phyloP scores from a whole-genome alignment of 306 rosid species.

The Begonia fuchsioides region DNA sequence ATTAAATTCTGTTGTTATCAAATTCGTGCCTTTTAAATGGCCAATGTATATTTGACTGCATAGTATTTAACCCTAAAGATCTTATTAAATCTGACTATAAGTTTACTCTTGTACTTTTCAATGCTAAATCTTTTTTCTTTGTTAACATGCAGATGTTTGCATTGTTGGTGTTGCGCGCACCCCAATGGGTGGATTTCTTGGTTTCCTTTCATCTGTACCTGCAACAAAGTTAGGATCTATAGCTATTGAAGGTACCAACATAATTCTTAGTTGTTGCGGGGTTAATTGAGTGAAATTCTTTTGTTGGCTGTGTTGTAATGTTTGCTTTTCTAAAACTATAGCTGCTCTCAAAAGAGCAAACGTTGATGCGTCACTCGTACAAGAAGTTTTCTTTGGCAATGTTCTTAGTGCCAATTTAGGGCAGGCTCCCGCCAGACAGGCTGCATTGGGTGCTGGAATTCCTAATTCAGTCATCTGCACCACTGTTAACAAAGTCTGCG shows the following conservation, averaged over 20 bases:
- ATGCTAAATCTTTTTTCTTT: conserved; percentile 5
- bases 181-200: conserved; percentile 94
- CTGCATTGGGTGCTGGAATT: conserved; percentile 94
- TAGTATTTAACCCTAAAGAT: too few species aligned
- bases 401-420: conserved; percentile 98
- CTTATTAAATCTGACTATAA: too few species aligned
- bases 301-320: neutral
- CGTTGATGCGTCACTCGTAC: conserved; percentile 72
- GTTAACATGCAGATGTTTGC: conserved; percentile 64
- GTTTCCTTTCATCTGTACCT: conserved; percentile 62
- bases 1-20: too few species aligned
- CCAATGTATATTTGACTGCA: too few species aligned
- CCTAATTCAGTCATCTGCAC: conserved; percentile 72
- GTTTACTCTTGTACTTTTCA: too few species aligned
- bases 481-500: conserved; percentile 94
- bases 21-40: too few species aligned
- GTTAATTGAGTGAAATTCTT: neutral
- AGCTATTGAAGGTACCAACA: conserved; percentile 60
- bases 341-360: conserved; percentile 92
- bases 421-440: conserved; percentile 99
- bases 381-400: conserved; percentile 90
- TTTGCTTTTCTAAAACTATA: conserved; percentile 13
- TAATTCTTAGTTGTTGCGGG: conserved; percentile 2
- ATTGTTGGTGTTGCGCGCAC: conserved; percentile 95
- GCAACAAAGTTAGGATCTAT: conserved; percentile 92